Base-by-base conservation (phyloP, 495 filamentous ascomycete genomes). In the Barbatosphaeria neglecta region DNA sequence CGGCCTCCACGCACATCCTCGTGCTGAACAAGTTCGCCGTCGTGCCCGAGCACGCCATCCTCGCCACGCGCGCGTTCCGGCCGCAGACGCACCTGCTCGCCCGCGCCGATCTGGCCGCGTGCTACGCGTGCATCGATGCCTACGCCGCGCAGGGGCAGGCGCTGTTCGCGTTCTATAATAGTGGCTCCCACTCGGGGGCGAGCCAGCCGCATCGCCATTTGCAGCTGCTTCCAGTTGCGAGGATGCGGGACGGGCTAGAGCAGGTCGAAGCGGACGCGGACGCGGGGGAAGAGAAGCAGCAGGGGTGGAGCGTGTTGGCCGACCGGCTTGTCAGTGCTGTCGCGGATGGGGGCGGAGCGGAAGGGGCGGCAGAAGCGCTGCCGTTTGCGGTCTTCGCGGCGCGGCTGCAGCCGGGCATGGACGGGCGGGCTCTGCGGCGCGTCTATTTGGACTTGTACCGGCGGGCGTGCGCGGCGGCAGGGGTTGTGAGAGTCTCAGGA, bases 91-190 rank as follows among this genome's bases (percentile, higher is more conserved):
- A 85, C 53, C 46, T 87, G 0, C 66, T 93, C 4, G 81, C 84
- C 40, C 56, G 67, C 22, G 69, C 65, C 8, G 87, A 93, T 58
- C 64, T 93, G 39, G 75, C 67, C 11, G 77, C 75, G 10, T 73
- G 82, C 19, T 83, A 77, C 51, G 68, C 70, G 0, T 87, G 84
- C 55, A 60, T 93, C 22, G 64, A 72, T 40, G 73, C 73, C 16
- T 93, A 86, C 72, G 61, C 60, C 20, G 4, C 48, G 48, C 17
- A 19, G 10, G 52, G 24, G 7, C 51, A 43, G 7, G 57, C 70
- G 33, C 62, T 93, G 1, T 90, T 82, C 55, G 84, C 80, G 11
- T 93, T 92, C 62, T 93, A 88, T 70, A 93, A 93, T 54, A 86
- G 81, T 22, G 87, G 87, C 9, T 63, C 74, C 1, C 70, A 82